Conservation (phyloP, 2,329 filamentous ascomycete genomes). For the Cladosporium sp. region DNA sequence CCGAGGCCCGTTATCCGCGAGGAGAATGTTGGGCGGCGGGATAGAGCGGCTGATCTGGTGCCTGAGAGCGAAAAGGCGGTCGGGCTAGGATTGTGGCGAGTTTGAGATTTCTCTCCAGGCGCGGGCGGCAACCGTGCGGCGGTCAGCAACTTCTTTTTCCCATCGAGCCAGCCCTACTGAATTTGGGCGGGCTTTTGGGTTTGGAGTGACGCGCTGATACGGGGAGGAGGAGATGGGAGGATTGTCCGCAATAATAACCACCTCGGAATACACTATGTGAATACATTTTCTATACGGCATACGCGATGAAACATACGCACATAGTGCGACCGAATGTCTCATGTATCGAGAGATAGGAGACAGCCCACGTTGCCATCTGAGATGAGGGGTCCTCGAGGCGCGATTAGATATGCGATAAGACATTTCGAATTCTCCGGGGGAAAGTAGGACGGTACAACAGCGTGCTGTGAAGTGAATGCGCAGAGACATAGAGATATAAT, state of each 20-base stretch:
- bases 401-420: not conserved
- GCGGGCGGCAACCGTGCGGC: not conserved
- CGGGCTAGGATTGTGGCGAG: not conserved
- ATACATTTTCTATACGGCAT: too few relatives aligned
- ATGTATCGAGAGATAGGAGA: not conserved
- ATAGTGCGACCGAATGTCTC: not conserved
- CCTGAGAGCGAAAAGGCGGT: conserved; percentile 8
- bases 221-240: too few relatives aligned
- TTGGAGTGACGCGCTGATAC: too few relatives aligned
- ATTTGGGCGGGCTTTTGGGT: too few relatives aligned
- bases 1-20: not conserved
- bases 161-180: not conserved
- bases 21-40: conserved; percentile 9
- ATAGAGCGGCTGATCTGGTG: conserved; percentile 1
- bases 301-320: not conserved
- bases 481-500: too few relatives aligned
- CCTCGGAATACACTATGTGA: too few relatives aligned
- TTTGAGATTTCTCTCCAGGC: not conserved
- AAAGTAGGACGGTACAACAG: too few relatives aligned
- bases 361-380: not conserved
- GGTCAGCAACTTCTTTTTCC: not conserved
- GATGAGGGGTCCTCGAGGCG: not conserved
- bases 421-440: not conserved
- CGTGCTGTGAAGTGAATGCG: too few relatives aligned
- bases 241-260: too few relatives aligned